Evolutionary conservation across 495 filamentous ascomycete genomes (phyloP).

Genomic region (Tuber magnatum): DNA sequence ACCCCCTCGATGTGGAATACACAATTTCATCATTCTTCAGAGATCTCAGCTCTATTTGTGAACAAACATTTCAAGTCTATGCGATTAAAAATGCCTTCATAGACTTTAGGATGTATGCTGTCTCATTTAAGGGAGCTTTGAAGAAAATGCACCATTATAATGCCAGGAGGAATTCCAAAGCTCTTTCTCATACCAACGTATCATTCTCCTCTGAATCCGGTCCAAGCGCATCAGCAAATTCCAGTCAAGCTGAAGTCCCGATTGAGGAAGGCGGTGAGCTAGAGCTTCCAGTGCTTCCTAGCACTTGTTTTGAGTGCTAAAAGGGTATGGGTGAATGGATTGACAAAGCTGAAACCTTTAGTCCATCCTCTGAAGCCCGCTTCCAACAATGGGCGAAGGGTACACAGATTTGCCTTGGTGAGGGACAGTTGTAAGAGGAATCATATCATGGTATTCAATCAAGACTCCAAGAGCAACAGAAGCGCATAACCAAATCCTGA

Average conservation of each 20-base stretch:
- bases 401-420: too few species aligned
- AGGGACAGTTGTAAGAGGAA: too few species aligned
- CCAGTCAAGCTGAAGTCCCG: background rate
- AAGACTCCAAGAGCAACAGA: background rate
- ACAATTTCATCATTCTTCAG: background rate
- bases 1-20: background rate
- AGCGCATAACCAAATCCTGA: background rate
- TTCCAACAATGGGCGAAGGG: background rate
- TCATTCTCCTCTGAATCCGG: background rate
- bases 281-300: background rate
- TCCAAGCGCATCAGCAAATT: background rate
- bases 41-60: background rate
- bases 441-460: too few species aligned
- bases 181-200: background rate
- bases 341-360: too few species aligned
- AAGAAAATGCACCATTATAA: background rate
- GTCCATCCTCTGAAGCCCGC: background rate
- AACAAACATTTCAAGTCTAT: background rate
- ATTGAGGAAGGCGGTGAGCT: background rate
- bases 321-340: too few species aligned
- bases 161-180: too few species aligned
- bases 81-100: background rate
- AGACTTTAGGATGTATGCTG: background rate
- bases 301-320: too few species aligned
- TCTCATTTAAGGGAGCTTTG: background rate